phyloP scores from a whole-genome alignment of 345 rosid genomes.

The Moricandia arvensis region DNA sequence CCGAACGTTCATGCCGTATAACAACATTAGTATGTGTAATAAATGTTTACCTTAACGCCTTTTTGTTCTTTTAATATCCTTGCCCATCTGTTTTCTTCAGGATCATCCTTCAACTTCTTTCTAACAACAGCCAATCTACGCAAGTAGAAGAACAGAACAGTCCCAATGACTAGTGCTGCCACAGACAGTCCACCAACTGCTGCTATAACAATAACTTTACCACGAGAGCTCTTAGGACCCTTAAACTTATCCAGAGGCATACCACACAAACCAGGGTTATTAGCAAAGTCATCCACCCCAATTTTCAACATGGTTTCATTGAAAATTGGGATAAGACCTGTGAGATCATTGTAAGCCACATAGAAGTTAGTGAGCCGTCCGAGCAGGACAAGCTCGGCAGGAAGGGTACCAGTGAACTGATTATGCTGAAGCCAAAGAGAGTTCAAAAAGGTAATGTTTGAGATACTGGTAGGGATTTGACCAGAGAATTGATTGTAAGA shows the following conservation, averaged over 20 bases:
- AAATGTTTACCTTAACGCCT: constrained; percentile 55
- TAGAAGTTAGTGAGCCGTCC: constrained; percentile 51
- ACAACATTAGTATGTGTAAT: not conserved
- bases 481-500: constrained; percentile 74
- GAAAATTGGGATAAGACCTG: constrained; percentile 56
- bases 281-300: constrained; percentile 30
- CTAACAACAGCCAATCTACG: constrained; percentile 51
- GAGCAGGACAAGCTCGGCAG: constrained; percentile 47
- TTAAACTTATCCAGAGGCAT: constrained; percentile 44
- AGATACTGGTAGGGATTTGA: constrained; percentile 42
- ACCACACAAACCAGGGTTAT: constrained; percentile 70
- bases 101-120: constrained; percentile 78
- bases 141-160: constrained; percentile 50
- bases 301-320: accelerated
- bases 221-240: constrained; percentile 28
- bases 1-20: not conserved
- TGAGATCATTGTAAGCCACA: constrained; percentile 61
- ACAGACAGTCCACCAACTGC: constrained; percentile 65
- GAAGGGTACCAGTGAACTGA: constrained; percentile 59
- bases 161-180: constrained; percentile 59
- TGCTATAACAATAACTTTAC: constrained; percentile 57
- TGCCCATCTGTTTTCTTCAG: constrained; percentile 92
- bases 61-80: constrained; percentile 64
- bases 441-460: constrained; percentile 59
- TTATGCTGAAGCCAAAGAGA: constrained; percentile 63